A percentile compares a stretch with the other conserved stretches of the same genome.
phyloP scores from a whole-genome alignment of 257 asterid species.

The Euphrasia confusa region DNA sequence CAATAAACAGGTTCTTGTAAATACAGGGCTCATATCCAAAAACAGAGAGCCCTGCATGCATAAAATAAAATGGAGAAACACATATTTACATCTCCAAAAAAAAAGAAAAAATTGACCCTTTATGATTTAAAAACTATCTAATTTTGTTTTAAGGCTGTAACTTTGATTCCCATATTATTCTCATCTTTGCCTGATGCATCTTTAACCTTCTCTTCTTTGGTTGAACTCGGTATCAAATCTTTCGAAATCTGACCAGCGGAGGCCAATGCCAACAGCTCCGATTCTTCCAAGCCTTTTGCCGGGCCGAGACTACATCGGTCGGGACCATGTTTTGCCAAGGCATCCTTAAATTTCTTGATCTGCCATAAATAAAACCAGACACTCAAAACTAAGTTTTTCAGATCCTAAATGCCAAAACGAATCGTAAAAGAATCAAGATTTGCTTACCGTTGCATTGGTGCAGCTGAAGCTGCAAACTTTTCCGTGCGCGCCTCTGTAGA shows the following conservation, averaged over 20 bases:
- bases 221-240: slow-evolving; percentile 24
- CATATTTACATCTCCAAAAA: slow-evolving; percentile 29
- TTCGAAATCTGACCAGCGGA: slow-evolving; percentile 43
- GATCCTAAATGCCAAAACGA: neutral
- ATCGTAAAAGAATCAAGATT: neutral
- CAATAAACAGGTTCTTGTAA: slow-evolving; percentile 24
- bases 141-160: slow-evolving; percentile 34
- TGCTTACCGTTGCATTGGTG: slow-evolving; percentile 82
- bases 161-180: slow-evolving; percentile 30
- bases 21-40: slow-evolving; percentile 46
- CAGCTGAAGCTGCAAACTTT: slow-evolving; percentile 85
- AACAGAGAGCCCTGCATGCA: slow-evolving; percentile 44
- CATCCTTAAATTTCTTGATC: slow-evolving; percentile 92
- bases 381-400: neutral
- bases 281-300: slow-evolving; percentile 69
- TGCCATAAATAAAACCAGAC: slow-evolving; percentile 21
- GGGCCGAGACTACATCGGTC: slow-evolving; percentile 58
- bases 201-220: slow-evolving; percentile 22
- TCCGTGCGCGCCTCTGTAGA: slow-evolving; percentile 82
- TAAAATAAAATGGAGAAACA: slow-evolving; percentile 4
- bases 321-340: slow-evolving; percentile 65
- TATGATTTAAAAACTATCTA: slow-evolving; percentile 13
- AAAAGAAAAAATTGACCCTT: slow-evolving; percentile 4
- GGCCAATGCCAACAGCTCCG: slow-evolving; percentile 72
- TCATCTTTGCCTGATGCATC: slow-evolving; percentile 31